phyloP scores from a whole-genome alignment of 1,284 basidiomycete genomes.

The Cutaneotrichosporon mucoides region DNA sequence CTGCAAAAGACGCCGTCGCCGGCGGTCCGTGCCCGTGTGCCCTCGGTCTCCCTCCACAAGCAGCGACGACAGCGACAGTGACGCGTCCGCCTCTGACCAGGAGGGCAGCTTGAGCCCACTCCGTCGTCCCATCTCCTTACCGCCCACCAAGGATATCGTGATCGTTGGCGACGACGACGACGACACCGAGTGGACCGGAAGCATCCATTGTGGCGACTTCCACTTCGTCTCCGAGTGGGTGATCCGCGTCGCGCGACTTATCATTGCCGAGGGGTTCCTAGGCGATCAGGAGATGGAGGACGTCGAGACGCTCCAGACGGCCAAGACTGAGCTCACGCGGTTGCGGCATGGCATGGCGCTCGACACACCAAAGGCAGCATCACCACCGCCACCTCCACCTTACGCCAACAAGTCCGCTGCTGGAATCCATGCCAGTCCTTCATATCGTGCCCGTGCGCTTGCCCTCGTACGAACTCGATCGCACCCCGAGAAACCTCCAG shows the following conservation, averaged over 20 bases:
- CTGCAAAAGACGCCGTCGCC: background rate
- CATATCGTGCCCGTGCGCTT: background rate
- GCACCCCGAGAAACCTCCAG: background rate
- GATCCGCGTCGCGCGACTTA: background rate
- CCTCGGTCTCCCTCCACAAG: background rate
- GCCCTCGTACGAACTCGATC: background rate
- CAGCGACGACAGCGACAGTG: background rate
- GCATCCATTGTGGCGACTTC: background rate
- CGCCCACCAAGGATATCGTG: no score
- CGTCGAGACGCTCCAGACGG: background rate
- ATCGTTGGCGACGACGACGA: background rate
- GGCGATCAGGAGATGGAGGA: background rate
- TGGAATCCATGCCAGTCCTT: no score
- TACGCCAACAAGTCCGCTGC: background rate
- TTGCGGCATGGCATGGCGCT: background rate
- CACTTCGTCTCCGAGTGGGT: conserved; percentile 1
- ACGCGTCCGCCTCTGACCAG: background rate
- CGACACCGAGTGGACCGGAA: background rate
- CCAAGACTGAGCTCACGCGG: background rate
- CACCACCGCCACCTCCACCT: background rate
- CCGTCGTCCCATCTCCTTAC: background rate
- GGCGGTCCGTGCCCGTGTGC: background rate
- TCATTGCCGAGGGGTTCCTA: background rate
- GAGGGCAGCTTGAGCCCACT: background rate
- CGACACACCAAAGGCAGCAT: background rate